Conservation (phyloP, 352 stramenopile species). For the Albugo candida region DNA sequence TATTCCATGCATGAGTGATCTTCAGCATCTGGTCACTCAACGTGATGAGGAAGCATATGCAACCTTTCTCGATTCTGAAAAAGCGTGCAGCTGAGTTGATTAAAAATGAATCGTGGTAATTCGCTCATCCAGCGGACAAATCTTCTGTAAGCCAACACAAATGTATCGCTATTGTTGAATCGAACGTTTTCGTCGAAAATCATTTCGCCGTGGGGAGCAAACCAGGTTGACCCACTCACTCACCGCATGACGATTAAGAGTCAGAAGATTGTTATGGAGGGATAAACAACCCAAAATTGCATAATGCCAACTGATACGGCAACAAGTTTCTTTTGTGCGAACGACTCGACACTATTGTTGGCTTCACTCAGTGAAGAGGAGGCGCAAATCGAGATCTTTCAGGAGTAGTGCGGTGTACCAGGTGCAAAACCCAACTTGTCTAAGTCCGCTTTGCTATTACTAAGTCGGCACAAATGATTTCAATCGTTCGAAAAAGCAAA, state of each 20-base stretch:
- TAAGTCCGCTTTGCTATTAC: slow-evolving; percentile 6
- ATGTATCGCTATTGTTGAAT: slow-evolving; percentile 7
- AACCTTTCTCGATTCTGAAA: not conserved
- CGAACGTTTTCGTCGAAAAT: slow-evolving; percentile 3
- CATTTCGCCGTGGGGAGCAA: slow-evolving; percentile 3
- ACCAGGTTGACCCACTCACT: slow-evolving; percentile 7
- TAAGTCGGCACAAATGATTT: slow-evolving; percentile 2
- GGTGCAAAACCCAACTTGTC: slow-evolving; percentile 3
- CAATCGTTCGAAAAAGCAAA: not conserved
- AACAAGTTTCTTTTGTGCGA: slow-evolving; percentile 4
- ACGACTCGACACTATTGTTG: slow-evolving; percentile 6
- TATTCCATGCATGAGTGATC: slow-evolving; percentile 4
- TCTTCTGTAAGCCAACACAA: slow-evolving; percentile 3
- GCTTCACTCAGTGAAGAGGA: slow-evolving; percentile 1
- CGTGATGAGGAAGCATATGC: not conserved
- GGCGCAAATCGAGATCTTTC: slow-evolving; percentile 5
- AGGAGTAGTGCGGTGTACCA: slow-evolving; percentile 2
- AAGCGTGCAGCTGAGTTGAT: slow-evolving; percentile 4
- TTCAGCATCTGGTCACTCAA: slow-evolving; percentile 5
- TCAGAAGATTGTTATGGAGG: slow-evolving; percentile 1
- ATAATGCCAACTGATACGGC: not conserved
- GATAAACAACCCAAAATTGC: not conserved
- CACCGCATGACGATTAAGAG: slow-evolving; percentile 1
- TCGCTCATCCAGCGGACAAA: slow-evolving; percentile 4
- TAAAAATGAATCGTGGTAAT: slow-evolving; percentile 5